Evolutionary conservation across 495 filamentous ascomycete genomes (phyloP), one percentile per base, ranked within the genome.

Genomic region (Aspergillus heteromorphus): DNA sequence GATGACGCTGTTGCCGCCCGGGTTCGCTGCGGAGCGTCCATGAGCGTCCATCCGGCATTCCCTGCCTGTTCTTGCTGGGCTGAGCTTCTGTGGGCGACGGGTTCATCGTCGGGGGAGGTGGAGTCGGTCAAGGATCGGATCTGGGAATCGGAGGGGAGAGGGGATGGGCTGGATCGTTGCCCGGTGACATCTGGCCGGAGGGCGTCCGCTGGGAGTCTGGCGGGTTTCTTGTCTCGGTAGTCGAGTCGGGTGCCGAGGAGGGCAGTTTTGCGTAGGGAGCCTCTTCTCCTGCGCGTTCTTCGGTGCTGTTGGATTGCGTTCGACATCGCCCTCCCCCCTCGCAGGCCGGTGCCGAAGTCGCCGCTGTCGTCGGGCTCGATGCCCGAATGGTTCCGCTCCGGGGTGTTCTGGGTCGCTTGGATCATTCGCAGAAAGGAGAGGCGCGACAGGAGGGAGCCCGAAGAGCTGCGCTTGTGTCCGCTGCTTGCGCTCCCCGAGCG

Each of bases 191-290:
- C 80, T 47, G 75, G 71, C 40, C 69, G 74, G 27, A 74, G 55
- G 1, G 71, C 60, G 45, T 79, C 79, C 17, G 52, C 48, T 14
- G 59, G 52, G 36, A 61, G 64, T 38, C 56, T 65, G 41, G 52
- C 51, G 25, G 54, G 51, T 54, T 73, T 83, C 64, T 83, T 83
- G 49, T 75, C 72, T 25, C 70, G 71, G 29, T 61, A 65, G 40
- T 77, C 74, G 10, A 76, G 57, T 16, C 87, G 81, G 42, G 87
- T 82, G 5, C 87, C 88, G 7, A 92, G 75, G 8, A 92, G 70
- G 20, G 89, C 89, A 2, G 88, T 87, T 59, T 92, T 93, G 40
- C 89, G 76, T 51, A 92, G 69, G 5, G 89, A 92, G 6, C 88
- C 87, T 57, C 87, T 84, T 40, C 92, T 84, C 53, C 85, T 83